phyloP scores from a whole-genome alignment of 768 basidiomycete species.

The Lanmaoa rubissima region DNA sequence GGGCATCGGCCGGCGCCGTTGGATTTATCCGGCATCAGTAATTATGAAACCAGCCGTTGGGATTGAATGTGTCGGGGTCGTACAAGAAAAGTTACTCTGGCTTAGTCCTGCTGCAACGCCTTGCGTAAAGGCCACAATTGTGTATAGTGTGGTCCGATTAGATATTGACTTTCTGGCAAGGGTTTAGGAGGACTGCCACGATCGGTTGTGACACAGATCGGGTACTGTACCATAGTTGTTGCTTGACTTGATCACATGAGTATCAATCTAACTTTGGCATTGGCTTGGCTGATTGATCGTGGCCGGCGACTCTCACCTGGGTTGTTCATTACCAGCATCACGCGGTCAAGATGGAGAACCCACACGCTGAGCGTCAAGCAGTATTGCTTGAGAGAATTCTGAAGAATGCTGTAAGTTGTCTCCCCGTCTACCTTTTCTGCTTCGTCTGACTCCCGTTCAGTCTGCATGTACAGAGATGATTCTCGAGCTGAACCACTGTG shows the following conservation, averaged over 20 bases:
- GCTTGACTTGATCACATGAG: neutral
- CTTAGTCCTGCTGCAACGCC: constrained; percentile 16
- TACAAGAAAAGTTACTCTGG: neutral
- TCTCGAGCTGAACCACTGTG: constrained; percentile 81
- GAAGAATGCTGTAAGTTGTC: constrained; percentile 73
- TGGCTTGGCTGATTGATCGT: constrained; percentile 3
- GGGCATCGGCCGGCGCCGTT: constrained; percentile 17
- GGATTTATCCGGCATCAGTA: constrained; percentile 18
- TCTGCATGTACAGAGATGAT: constrained; percentile 93
- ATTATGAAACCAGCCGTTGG: neutral
- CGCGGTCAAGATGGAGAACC: constrained; percentile 75
- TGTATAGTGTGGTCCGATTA: neutral
- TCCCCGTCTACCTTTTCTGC: neutral
- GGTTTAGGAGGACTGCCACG: constrained; percentile 18
- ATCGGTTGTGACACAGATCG: neutral
- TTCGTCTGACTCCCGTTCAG: constrained; percentile 36
- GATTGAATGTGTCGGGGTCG: neutral
- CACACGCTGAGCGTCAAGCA: constrained; percentile 90
- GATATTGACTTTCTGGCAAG: constrained; percentile 1
- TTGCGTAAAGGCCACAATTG: constrained; percentile 2
- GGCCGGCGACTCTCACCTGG: neutral
- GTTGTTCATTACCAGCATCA: constrained; percentile 3
- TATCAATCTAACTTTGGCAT: neutral
- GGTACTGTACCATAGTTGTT: neutral
- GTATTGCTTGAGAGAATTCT: constrained; percentile 87